Percentiles rank a stretch among this genome's conserved stretches.
Conservation (phyloP, 129 eudicot species). For the Flaveria brownii region DNA sequence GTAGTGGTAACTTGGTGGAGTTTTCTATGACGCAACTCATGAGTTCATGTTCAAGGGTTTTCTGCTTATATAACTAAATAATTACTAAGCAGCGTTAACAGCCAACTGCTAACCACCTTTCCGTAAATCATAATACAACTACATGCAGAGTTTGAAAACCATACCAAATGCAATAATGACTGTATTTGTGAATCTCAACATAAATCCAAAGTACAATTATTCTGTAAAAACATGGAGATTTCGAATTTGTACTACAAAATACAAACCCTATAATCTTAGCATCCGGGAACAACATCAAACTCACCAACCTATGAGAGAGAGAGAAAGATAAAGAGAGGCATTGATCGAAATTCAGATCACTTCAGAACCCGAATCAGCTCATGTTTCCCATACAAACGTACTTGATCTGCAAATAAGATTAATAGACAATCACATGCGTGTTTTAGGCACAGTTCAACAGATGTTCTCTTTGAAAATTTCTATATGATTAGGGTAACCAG, state of each 20-base stretch:
- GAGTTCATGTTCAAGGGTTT: no score
- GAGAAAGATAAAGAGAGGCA: not conserved
- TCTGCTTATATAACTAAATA: no score
- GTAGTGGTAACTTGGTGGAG: no score
- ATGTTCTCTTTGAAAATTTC: not conserved
- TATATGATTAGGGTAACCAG: not conserved
- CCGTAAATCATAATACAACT: no score
- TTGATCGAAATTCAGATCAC: not conserved
- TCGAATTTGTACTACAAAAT: not conserved
- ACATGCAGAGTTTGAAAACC: no score
- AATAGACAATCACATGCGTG: not conserved
- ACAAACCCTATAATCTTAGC: not conserved
- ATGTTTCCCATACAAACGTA: conserved; percentile 84
- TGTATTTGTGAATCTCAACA: not conserved
- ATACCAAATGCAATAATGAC: no score
- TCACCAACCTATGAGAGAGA: not conserved
- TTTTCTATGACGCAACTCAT: no score
- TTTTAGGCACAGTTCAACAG: not conserved
- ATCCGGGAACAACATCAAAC: not conserved
- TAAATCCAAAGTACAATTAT: not conserved
- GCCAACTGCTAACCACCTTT: no score
- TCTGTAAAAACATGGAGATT: not conserved
- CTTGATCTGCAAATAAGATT: conserved; percentile 59
- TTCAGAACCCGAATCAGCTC: conserved; percentile 35
- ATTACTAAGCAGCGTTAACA: no score